A percentile compares a stretch with the other conserved stretches of the same genome.
Conservation (phyloP, 257 asterid species). For the Penstemon barbatus region DNA sequence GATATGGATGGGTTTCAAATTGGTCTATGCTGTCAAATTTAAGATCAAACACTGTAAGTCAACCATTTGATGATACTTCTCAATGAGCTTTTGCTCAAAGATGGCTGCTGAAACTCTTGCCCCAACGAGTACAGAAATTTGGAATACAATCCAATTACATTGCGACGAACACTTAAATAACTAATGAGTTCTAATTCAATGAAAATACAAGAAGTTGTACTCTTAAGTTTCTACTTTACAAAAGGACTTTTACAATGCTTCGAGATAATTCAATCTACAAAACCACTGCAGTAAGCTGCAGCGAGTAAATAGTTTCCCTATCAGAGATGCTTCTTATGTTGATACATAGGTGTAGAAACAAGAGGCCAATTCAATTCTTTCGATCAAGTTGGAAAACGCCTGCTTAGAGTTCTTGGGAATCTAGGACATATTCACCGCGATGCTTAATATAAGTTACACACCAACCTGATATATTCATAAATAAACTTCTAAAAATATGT, state of each 20-base stretch:
- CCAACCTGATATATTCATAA: constrained; percentile 19
- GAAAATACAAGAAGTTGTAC: neutral
- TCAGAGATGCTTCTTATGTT: constrained; percentile 4
- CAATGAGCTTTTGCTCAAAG: too few species aligned
- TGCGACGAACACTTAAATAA: too few species aligned
- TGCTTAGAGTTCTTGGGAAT: constrained; percentile 7
- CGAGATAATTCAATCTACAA: constrained; percentile 6
- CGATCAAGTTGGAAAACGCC: neutral
- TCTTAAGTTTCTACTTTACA: neutral
- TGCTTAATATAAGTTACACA: constrained; percentile 10
- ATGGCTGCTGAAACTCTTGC: too few species aligned
- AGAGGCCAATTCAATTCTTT: neutral
- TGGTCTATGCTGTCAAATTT: too few species aligned
- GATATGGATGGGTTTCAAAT: too few species aligned
- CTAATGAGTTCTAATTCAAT: too few species aligned
- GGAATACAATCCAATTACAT: too few species aligned
- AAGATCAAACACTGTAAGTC: too few species aligned
- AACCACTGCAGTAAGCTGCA: neutral
- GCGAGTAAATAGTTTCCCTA: neutral
- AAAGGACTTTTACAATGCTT: constrained; percentile 20
- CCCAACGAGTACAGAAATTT: too few species aligned
- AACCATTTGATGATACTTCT: too few species aligned
- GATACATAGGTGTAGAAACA: neutral
- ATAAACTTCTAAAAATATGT: constrained; percentile 15
- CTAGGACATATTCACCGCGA: constrained; percentile 1